These are phyloP conservation scores for Colletotrichum magnum DNA, from an alignment of 2,329 filamentous ascomycete genomes.

Conservation along the genomic window DNA sequence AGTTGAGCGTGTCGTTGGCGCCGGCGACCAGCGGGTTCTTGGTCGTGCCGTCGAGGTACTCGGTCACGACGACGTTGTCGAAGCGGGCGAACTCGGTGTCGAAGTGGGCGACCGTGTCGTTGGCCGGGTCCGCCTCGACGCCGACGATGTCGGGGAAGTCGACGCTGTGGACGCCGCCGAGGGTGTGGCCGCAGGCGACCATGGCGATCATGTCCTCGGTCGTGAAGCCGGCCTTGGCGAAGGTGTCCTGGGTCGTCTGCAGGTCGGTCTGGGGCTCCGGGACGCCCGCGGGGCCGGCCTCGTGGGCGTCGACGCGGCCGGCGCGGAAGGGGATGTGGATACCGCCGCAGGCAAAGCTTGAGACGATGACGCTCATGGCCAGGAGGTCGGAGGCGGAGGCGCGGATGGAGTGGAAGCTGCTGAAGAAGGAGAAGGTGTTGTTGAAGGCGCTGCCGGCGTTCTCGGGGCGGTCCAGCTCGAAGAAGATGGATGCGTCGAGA, in stretches of 20 bases:
- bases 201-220: constrained; percentile 53
- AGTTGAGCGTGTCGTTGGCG: constrained; percentile 54
- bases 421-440: constrained; percentile 48
- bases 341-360: constrained; percentile 43
- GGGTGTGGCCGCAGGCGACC: constrained; percentile 53
- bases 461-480: constrained; percentile 43
- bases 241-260: constrained; percentile 44
- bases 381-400: constrained; percentile 46
- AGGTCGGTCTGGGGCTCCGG: constrained; percentile 50
- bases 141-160: constrained; percentile 56
- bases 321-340: constrained; percentile 47
- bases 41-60: constrained; percentile 58
- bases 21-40: constrained; percentile 59
- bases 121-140: constrained; percentile 37
- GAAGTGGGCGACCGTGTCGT: constrained; percentile 52
- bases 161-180: constrained; percentile 59
- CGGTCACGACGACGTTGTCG: constrained; percentile 59
- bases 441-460: constrained; percentile 44
- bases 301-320: constrained; percentile 49
- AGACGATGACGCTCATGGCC: constrained; percentile 43
- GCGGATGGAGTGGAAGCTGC: constrained; percentile 41
- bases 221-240: constrained; percentile 50
- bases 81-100: constrained; percentile 60
- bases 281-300: constrained; percentile 49
- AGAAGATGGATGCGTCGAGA: constrained; percentile 46